Evolutionary conservation across 108 stramenopile genomes (phyloP), one percentile per base, ranked within the genome.

Genomic region (Nitzschia inconspicua): DNA sequence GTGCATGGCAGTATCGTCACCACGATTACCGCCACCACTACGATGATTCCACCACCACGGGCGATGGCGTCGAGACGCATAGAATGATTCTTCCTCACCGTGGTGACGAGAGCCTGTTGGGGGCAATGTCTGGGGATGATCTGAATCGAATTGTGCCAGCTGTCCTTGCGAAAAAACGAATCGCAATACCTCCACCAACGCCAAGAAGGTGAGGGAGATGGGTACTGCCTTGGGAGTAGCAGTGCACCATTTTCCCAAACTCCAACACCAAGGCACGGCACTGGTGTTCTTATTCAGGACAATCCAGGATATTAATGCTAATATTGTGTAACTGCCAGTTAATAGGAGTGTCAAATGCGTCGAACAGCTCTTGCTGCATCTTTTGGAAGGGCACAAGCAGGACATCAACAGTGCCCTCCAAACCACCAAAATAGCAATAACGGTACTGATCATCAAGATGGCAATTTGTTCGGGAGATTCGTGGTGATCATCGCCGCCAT

Each of bases 11-110:
- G 34, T 28, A n/a, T 16, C 24, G 31, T 51, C 28, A 14, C 0
- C 14, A 14, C 14, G 11, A 23, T 54, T 54, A 39, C 37, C 37
- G 22, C 36, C 36, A 10, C 44, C 16, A 11, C n/a, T 8, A 8
- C 35, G 53, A 18, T 35, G 32, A 54, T n/a, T 37, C 27, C 26
- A 54, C 53, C 53, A 54, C 53, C 53, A 54, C 20, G 53, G 53
- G 25, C 53, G 53, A 19, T 54, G 31, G 6, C 53, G 0, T 23
- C 53, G 34, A 28, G 29, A 36, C 23, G 34, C 16, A n/a, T 32
- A 54, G 18, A 19, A 23, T 6, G 53, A 54, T 22, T 14, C 31
- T 36, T 25, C 13, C 3, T 54, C 53, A n/a, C 37, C 53, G 34
- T 54, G n/a, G 16, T 54, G 37, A 39, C 1, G 37, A 1, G 0